Evolutionary conservation across 306 rosid species (phyloP).

Genomic region (Benincasa hispida): DNA sequence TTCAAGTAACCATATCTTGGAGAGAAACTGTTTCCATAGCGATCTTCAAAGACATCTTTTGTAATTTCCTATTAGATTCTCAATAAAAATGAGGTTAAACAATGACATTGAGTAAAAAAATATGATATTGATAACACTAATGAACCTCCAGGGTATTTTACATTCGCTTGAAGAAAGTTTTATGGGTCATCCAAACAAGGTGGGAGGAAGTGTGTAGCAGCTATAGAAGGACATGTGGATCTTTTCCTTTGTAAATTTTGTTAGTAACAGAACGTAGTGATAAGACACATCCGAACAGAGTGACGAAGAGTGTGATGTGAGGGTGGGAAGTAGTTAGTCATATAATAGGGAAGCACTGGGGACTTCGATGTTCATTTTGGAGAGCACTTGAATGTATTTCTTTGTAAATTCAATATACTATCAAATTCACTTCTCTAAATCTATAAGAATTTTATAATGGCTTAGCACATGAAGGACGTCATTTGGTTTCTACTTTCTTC

Average conservation of each 20-base stretch:
- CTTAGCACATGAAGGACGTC: not conserved
- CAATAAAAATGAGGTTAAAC: not conserved
- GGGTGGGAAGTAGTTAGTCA: not conserved
- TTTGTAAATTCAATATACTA: not conserved
- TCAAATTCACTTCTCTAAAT: not conserved
- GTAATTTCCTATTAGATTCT: not conserved
- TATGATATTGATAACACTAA: not conserved
- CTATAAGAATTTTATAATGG: not conserved
- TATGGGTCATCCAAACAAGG: not conserved
- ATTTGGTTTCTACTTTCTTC: not conserved
- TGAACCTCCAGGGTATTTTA: not conserved
- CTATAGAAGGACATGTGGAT: not conserved
- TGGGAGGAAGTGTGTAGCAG: not conserved
- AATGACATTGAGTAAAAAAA: not conserved
- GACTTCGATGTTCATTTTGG: not conserved
- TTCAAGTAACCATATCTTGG: conserved; percentile 36
- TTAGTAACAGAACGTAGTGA: not conserved
- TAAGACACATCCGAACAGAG: not conserved
- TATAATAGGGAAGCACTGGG: not conserved
- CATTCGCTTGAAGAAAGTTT: not conserved
- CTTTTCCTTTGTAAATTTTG: not conserved
- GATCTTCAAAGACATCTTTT: not conserved
- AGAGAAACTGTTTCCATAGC: conserved; percentile 14
- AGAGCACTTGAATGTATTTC: not conserved
- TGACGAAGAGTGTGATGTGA: not conserved